A percentile compares a stretch with the other conserved stretches of the same genome.
Conservation (phyloP, 768 basidiomycete genomes). For the Boletus rex-veris region DNA sequence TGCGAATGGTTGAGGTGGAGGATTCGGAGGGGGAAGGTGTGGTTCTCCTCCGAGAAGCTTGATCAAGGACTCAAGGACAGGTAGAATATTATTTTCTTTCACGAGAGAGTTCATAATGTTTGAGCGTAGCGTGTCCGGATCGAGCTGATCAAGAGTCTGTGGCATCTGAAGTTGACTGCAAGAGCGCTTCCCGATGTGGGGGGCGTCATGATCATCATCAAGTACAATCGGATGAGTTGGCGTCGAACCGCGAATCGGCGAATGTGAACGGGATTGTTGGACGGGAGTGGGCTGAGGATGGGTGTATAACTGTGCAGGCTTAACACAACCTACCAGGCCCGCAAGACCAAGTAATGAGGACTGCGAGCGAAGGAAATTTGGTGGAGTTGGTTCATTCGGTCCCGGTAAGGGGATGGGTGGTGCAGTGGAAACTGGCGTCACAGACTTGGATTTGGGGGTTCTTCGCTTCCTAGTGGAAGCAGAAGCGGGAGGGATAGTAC, state of each 20-base stretch:
- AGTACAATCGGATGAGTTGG: slow-evolving; percentile 67
- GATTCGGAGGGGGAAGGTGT: slow-evolving; percentile 1
- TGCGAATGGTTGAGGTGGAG: slow-evolving; percentile 9
- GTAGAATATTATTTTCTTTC: slow-evolving; percentile 63
- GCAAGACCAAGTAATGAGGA: slow-evolving; percentile 68
- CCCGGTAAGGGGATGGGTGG: slow-evolving; percentile 63
- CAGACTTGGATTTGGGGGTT: slow-evolving; percentile 34
- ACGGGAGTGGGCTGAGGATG: background rate
- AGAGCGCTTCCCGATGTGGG: slow-evolving; percentile 13
- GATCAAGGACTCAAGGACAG: slow-evolving; percentile 59
- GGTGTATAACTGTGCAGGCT: slow-evolving; percentile 39
- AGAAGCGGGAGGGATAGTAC: background rate
- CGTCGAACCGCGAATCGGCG: slow-evolving; percentile 48
- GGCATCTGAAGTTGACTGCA: slow-evolving; percentile 2
- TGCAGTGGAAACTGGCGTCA: slow-evolving; percentile 45
- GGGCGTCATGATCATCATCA: slow-evolving; percentile 50
- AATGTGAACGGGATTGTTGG: slow-evolving; percentile 36
- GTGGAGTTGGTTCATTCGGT: slow-evolving; percentile 56
- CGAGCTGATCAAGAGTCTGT: slow-evolving; percentile 28
- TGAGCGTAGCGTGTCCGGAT: slow-evolving; percentile 44
- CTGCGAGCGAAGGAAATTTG: slow-evolving; percentile 72
- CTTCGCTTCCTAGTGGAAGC: slow-evolving; percentile 33
- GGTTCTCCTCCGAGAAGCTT: slow-evolving; percentile 49
- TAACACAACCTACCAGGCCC: slow-evolving; percentile 64
- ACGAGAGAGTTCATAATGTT: slow-evolving; percentile 60